Evolutionary conservation across 495 filamentous ascomycete genomes (phyloP).

Genomic region (Xylaria acuta): DNA sequence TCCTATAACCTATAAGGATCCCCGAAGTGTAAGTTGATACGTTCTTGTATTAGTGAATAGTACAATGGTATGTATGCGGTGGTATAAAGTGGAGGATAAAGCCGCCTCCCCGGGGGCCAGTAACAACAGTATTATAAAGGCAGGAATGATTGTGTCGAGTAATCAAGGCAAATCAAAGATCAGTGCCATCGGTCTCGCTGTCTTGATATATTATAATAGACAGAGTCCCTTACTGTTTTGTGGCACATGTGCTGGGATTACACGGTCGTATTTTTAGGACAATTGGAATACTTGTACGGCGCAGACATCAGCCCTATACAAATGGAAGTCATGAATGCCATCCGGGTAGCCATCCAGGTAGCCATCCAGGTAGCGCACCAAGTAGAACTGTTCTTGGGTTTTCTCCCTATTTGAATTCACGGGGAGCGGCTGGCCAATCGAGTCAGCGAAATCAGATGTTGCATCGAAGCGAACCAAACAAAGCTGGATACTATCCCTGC

Average conservation of each 20-base stretch:
- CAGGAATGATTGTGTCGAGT: not conserved
- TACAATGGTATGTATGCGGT: not conserved
- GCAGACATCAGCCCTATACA: not conserved
- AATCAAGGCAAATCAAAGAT: not conserved
- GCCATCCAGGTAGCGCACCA: slow-evolving; percentile 4
- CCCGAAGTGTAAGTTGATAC: not conserved
- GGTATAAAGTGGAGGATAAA: not conserved
- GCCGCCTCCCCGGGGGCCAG: not conserved
- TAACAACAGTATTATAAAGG: not conserved
- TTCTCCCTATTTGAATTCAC: not conserved
- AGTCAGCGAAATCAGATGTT: not conserved
- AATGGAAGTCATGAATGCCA: not conserved
- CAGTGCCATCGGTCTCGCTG: not conserved
- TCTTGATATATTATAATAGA: not conserved
- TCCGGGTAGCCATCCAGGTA: slow-evolving; percentile 12
- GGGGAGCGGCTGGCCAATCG: not conserved
- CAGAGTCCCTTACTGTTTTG: slow-evolving; percentile 2
- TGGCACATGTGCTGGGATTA: not conserved
- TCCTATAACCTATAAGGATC: not conserved
- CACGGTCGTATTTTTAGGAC: slow-evolving; percentile 14
- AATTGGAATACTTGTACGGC: not conserved
- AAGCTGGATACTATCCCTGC: not conserved
- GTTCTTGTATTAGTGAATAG: not conserved
- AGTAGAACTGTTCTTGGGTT: not conserved
- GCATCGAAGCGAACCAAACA: slow-evolving; percentile 12